Conservation (phyloP, 2,329 filamentous ascomycete genomes). For the Tolypocladium tundrense region DNA sequence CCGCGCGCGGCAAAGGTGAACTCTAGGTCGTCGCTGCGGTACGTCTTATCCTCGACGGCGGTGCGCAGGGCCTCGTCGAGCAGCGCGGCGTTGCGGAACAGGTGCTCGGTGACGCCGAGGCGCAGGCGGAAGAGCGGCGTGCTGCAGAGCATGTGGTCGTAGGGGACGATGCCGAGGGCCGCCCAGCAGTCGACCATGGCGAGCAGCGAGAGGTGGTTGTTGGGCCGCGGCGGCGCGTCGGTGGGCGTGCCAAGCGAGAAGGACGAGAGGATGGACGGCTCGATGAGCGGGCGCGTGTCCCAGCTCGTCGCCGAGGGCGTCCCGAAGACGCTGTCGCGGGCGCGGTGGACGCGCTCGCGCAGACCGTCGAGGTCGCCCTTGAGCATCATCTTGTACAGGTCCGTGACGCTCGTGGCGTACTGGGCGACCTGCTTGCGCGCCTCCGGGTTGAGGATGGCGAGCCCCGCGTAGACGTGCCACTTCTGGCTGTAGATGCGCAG, state of each 20-base stretch:
- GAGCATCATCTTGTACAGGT: constrained; percentile 95
- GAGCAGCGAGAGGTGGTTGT: constrained; percentile 87
- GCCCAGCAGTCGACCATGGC: constrained; percentile 99
- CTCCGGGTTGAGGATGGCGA: constrained; percentile 92
- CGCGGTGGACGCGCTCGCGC: constrained; percentile 53
- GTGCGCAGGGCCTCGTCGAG: constrained; percentile 79
- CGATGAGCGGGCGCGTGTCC: constrained; percentile 57
- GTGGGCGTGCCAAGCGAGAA: constrained; percentile 71
- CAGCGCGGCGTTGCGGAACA: constrained; percentile 74
- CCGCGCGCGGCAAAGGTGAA: constrained; percentile 95
- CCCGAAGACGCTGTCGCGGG: constrained; percentile 65
- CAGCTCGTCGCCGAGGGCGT: constrained; percentile 37
- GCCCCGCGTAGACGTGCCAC: constrained; percentile 97
- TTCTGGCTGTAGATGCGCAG: constrained; percentile 97
- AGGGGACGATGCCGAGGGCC: constrained; percentile 83
- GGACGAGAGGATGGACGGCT: constrained; percentile 76
- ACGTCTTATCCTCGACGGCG: constrained; percentile 80
- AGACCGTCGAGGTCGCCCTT: constrained; percentile 71
- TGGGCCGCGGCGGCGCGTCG: constrained; percentile 54
- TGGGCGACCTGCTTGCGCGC: constrained; percentile 88
- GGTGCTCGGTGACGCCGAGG: constrained; percentile 92
- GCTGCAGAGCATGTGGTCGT: constrained; percentile 99
- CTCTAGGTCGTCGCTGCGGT: constrained; percentile 90
- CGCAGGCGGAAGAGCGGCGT: constrained; percentile 95
- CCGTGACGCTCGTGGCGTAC: constrained; percentile 86